Evolutionary conservation across 2,329 filamentous ascomycete genomes (phyloP), one percentile per base, ranked within the genome.

Genomic region (Colletotrichum godetiae): DNA sequence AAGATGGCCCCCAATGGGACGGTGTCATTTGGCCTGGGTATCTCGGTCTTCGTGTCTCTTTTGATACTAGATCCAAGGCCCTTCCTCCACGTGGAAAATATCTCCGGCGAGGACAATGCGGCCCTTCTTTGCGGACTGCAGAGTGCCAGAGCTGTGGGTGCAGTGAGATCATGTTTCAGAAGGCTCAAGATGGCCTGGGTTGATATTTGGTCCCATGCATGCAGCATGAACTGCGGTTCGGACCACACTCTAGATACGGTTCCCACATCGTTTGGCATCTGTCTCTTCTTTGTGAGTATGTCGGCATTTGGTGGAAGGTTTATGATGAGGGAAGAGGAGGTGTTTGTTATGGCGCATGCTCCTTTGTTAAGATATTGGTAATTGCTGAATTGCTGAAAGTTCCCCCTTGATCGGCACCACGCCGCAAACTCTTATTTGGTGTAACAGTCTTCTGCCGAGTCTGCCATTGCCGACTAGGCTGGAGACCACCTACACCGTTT

Each of bases 1-100:
- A 33, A 53, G 13, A 56, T 24, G 13, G 22, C n/a, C 37, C 24
- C 49, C 37, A 49, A 61, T 42, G 22, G 31, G 12, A 42, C 13
- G 33, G 22, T 60, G 57, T 59, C 60, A 42, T 19, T n/a, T 49
- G 42, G 19, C 57, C 27, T 13, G 49, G 24, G 56, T 61, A 59
- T 72, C 37, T 72, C 69, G 69, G 69, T 22, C 53, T 19, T 68
- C 57, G 52, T 63, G 37, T 72, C 64, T 59, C 22, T 52, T 31
- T 72, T 27, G 57, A 63, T 59, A 46, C 65, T 68, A 72, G 53
- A n/a, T 31, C 57, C 33, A 67, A 61, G 42, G 52, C 37, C 27
- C 33, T 55, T 68, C 52, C 31, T 57, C 69, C 58, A 72, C 69
- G 69, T 72, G 57, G 58, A 27, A 64, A 55, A 68, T 67, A 62